phyloP scores from a whole-genome alignment of 139 green algal genomes.

The Zygnema circumcarinatum region DNA sequence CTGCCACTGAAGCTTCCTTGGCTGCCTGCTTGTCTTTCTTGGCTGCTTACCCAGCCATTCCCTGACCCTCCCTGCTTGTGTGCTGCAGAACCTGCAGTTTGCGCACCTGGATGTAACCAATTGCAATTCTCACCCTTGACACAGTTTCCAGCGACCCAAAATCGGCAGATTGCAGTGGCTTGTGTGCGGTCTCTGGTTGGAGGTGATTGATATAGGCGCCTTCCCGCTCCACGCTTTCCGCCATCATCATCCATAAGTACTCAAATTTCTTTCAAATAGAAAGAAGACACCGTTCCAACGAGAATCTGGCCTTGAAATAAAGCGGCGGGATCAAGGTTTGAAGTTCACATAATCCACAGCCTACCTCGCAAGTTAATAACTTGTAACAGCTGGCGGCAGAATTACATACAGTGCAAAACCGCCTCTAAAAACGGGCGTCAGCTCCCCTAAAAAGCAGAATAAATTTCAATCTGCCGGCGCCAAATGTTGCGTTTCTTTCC shows the following conservation, averaged over 20 bases:
- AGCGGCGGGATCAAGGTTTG: no score
- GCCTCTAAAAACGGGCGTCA: no score
- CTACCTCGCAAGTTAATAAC: no score
- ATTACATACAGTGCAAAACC: no score
- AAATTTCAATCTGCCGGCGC: no score
- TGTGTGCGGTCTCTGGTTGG: neutral
- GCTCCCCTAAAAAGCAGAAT: no score
- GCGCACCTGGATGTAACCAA: neutral
- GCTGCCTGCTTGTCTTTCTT: neutral
- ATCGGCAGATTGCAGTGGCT: conserved; percentile 16
- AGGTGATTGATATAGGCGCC: neutral
- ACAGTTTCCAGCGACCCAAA: conserved; percentile 27
- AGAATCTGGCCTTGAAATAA: neutral
- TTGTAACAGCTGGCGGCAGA: no score
- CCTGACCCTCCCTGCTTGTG: neutral
- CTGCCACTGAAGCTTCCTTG: conserved; percentile 10
- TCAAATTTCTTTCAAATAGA: neutral
- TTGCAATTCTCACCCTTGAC: conserved; percentile 38
- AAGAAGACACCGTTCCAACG: neutral
- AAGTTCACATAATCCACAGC: no score
- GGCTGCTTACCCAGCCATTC: neutral
- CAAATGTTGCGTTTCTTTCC: no score
- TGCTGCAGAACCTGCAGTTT: neutral
- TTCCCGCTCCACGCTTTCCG: neutral
- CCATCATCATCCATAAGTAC: neutral